Evolutionary conservation across 208 protist species (phyloP), one percentile per base, ranked within the genome.

Genomic region (Leishmania aethiopica): DNA sequence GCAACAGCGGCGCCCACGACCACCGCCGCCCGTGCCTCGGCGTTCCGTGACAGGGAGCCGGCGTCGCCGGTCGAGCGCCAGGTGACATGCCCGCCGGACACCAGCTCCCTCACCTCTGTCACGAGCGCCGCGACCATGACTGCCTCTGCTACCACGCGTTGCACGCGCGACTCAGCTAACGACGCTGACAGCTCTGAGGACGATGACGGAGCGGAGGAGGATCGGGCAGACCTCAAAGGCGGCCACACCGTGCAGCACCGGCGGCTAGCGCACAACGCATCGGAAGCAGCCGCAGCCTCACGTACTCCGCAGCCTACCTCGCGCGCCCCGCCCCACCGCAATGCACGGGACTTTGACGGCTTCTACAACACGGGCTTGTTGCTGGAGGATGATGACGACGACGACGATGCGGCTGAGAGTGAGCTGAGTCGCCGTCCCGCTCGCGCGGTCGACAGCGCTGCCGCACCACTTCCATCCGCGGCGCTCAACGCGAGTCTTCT

Each of bases 331-430:
- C 62, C 25, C 64, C 45, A n/a, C 25, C 77, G 32, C 64, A 37
- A 35, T 42, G 59, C 59, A 32, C 77, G 55, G 7, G 83, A 86
- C 32, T 49, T 35, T 0, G 83, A 82, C 19, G 83, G 83, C 17
- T 86, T 86, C 47, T 86, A 83, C 59, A 70, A 77, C 42, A 86
- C 78, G 11, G 74, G 66, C 1, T 37, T 86, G 60, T 71, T 86
- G 73, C 57, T 76, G 66, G 78, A 70, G 0, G 28, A 60, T 11
- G 75, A 86, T 17, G 37, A 77, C 17, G 75, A 84, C 17, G 70
- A 77, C 28, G 75, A 81, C 25, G 57, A 80, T 25, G 51, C 37
- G 35, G 72, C 40, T 22, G 28, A n/a, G 25, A 49, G 49, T 8
- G 51, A 62, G 3, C 32, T 1, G 35, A 47, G 66, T 45, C 22